Evolutionary conservation across 805 yeast genomes (phyloP).

Genomic region (Candida silvatica): DNA sequence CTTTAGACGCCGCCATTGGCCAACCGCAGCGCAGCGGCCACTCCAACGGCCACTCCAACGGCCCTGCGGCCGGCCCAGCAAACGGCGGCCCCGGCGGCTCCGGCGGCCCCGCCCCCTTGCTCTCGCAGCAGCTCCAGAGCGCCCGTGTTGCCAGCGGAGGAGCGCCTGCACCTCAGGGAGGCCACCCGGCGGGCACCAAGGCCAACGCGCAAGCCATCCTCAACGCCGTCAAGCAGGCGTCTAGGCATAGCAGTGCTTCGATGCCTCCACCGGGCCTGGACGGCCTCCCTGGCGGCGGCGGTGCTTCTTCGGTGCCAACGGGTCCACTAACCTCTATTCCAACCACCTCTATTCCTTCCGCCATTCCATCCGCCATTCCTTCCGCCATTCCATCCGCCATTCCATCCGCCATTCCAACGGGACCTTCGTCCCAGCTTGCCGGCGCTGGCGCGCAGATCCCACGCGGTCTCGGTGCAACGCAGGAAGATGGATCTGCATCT

Average conservation of each 20-base stretch:
- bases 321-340: no score
- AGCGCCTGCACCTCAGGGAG: background rate
- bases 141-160: no score
- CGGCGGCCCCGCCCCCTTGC: conserved; percentile 3
- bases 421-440: no score
- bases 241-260: background rate
- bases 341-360: background rate
- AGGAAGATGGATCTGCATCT: no score
- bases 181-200: conserved; percentile 1
- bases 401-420: background rate
- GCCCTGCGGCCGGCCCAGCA: no score
- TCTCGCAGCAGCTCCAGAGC: conserved; percentile 15
- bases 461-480: background rate
- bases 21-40: no score
- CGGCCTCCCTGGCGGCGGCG: background rate
- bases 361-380: conserved; percentile 1
- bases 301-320: conserved; percentile 8
- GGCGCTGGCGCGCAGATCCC: no score
- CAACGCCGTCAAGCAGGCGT: conserved; percentile 17
- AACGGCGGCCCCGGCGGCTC: no score
- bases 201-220: conserved; percentile 17
- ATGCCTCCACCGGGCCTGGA: background rate
- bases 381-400: no score
- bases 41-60: no score
- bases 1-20: no score